A percentile compares a stretch with the other conserved stretches of the same genome.
These are phyloP conservation scores for Quercus engelmannii DNA, from an alignment of 306 rosid species.

Conservation along the genomic window DNA sequence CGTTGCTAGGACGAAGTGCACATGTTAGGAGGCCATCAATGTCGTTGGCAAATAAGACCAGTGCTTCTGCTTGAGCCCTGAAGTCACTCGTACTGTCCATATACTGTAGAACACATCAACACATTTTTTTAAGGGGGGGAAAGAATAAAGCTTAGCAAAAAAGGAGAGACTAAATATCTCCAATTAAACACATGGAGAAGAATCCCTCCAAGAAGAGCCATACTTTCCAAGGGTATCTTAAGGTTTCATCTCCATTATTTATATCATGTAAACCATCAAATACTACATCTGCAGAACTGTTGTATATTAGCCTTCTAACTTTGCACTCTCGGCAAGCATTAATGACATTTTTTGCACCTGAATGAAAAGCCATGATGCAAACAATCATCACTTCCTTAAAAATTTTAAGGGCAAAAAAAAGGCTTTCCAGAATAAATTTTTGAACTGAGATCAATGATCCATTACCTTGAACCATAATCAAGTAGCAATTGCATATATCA, in stretches of 20 bases:
- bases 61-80: constrained; percentile 86
- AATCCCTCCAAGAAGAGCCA: constrained; percentile 29
- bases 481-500: constrained; percentile 54
- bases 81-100: constrained; percentile 62
- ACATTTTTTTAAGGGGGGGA: neutral
- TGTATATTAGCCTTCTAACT: constrained; percentile 72
- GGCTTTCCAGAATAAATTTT: neutral
- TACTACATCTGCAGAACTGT: constrained; percentile 80
- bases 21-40: constrained; percentile 83
- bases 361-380: constrained; percentile 28
- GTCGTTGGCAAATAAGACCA: constrained; percentile 61
- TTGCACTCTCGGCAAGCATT: constrained; percentile 75
- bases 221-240: constrained; percentile 70
- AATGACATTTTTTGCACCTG: constrained; percentile 84
- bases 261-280: constrained; percentile 62
- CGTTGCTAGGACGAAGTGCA: constrained; percentile 85
- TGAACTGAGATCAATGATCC: neutral
- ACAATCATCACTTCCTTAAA: constrained; percentile 12
- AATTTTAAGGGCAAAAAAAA: neutral
- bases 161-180: constrained; percentile 12
- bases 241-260: constrained; percentile 44
- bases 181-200: constrained; percentile 4
- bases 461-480: constrained; percentile 72
- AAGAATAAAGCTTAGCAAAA: constrained; percentile 17
- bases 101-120: constrained; percentile 45